Percentiles rank a stretch among this genome's conserved stretches.
Conservation (phyloP, 768 basidiomycete species). For the Kwoniella heveanensis region DNA sequence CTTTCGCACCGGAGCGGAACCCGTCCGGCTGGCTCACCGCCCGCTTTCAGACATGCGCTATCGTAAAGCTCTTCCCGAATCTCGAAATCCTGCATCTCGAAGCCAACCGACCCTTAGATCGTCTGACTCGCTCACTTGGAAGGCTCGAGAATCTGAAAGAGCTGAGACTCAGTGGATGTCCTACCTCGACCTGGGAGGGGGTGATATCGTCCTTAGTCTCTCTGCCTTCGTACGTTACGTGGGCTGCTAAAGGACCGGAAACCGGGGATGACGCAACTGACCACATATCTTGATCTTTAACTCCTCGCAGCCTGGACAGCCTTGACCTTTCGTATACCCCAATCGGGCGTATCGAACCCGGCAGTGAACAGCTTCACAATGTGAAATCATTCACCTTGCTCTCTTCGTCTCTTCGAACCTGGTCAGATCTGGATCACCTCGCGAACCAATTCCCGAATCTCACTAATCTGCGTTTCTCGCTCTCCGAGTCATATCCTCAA, state of each 20-base stretch:
- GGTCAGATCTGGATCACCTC: constrained; percentile 15
- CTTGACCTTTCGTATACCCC: constrained; percentile 15
- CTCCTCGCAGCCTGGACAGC: constrained; percentile 4
- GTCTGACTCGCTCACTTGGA: not conserved
- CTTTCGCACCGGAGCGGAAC: too few relatives aligned
- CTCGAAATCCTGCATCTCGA: constrained; percentile 35
- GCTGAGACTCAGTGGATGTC: constrained; percentile 41
- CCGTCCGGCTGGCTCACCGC: not conserved
- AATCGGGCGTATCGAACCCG: constrained; percentile 1
- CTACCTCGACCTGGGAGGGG: constrained; percentile 32
- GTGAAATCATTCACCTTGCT: constrained; percentile 11
- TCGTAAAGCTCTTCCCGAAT: constrained; percentile 18
- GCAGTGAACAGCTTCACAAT: not conserved
- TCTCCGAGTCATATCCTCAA: constrained; percentile 1
- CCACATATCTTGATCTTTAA: not conserved
- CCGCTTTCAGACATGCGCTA: constrained; percentile 4
- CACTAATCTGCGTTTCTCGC: constrained; percentile 21
- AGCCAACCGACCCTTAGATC: constrained; percentile 24
- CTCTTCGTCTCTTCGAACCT: not conserved
- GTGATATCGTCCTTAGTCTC: constrained; percentile 4
- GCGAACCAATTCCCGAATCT: constrained; percentile 16
- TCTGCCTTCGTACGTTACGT: constrained; percentile 10
- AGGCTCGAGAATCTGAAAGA: constrained; percentile 21
- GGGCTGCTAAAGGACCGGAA: too few relatives aligned
- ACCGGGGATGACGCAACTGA: too few relatives aligned